phyloP scores from a whole-genome alignment of 192 early-diverging fungal species.

The Chytriomyces sp. region DNA sequence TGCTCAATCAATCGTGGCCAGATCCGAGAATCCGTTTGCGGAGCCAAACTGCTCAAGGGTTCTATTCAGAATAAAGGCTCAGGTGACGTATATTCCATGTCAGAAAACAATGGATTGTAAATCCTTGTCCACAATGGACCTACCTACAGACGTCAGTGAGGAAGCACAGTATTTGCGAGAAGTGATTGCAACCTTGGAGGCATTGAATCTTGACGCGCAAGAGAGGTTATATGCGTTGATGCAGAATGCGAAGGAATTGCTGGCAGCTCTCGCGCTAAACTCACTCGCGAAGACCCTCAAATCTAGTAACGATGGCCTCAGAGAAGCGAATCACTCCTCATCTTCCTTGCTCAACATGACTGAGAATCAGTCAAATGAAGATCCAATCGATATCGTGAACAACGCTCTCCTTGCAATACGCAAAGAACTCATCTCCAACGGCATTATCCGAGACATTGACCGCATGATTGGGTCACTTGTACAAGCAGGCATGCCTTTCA shows the following conservation, averaged over 20 bases:
- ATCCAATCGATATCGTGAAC: constrained; percentile 1
- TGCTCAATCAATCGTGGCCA: too few species aligned
- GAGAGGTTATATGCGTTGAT: constrained; percentile 1
- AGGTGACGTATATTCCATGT: too few species aligned
- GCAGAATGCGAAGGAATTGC: constrained; percentile 8
- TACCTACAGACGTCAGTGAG: neutral
- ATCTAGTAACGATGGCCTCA: neutral
- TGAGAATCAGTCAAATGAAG: neutral
- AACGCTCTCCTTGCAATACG: neutral
- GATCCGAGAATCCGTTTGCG: too few species aligned
- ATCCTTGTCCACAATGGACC: neutral
- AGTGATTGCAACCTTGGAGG: neutral
- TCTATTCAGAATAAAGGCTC: too few species aligned
- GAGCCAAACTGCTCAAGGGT: too few species aligned
- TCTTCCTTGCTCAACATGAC: neutral
- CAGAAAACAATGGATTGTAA: neutral
- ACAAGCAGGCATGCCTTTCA: neutral
- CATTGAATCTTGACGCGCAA: neutral
- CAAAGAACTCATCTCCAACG: neutral
- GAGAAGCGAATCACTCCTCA: neutral
- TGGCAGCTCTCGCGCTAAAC: neutral
- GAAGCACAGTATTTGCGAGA: neutral
- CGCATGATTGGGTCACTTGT: neutral
- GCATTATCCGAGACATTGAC: neutral
- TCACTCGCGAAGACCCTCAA: neutral